phyloP scores from a whole-genome alignment of 1,139 yeast genomes.

The Kodamaea sp. region DNA sequence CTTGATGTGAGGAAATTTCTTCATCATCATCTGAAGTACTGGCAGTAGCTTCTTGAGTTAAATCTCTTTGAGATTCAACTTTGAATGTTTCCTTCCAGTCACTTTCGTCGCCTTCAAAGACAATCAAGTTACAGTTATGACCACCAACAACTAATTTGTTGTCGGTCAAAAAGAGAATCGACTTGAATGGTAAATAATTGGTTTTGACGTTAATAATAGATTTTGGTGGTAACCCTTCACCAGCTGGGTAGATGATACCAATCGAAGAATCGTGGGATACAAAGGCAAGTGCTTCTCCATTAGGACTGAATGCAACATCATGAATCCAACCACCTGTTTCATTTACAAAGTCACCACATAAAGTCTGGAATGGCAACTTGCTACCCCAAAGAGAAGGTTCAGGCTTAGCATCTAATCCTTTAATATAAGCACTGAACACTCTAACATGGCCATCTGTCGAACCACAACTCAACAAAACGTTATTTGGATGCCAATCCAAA shows the following conservation, averaged over 20 bases:
- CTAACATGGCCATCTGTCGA: conserved; percentile 94
- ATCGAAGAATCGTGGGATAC: conserved; percentile 77
- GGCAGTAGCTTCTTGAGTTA: conserved; percentile 36
- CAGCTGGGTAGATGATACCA: conserved; percentile 72
- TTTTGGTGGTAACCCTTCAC: conserved; percentile 56
- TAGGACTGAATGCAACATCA: conserved; percentile 81
- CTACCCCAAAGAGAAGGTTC: conserved; percentile 87
- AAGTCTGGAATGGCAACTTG: conserved; percentile 90
- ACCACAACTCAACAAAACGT: conserved; percentile 83
- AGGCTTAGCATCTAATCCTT: conserved; percentile 86
- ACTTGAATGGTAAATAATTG: conserved; percentile 77
- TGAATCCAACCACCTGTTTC: conserved; percentile 90
- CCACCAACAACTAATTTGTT: conserved; percentile 81
- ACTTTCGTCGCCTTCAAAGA: conserved; percentile 64
- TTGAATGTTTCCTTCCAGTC: conserved; percentile 68
- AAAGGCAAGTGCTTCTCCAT: conserved; percentile 74
- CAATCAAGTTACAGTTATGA: conserved; percentile 85
- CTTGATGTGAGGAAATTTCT: conserved; percentile 71
- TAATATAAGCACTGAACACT: conserved; percentile 89
- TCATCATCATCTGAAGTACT: conserved; percentile 43
- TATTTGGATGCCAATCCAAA: conserved; percentile 93
- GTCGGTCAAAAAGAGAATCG: conserved; percentile 66
- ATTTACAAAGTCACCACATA: conserved; percentile 79
- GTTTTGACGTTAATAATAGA: conserved; percentile 52
- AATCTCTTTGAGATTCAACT: conserved; percentile 54